Evolutionary conservation across 202 grass and related monocot species (phyloP).

Genomic region (Sporobolus alterniflorus): DNA sequence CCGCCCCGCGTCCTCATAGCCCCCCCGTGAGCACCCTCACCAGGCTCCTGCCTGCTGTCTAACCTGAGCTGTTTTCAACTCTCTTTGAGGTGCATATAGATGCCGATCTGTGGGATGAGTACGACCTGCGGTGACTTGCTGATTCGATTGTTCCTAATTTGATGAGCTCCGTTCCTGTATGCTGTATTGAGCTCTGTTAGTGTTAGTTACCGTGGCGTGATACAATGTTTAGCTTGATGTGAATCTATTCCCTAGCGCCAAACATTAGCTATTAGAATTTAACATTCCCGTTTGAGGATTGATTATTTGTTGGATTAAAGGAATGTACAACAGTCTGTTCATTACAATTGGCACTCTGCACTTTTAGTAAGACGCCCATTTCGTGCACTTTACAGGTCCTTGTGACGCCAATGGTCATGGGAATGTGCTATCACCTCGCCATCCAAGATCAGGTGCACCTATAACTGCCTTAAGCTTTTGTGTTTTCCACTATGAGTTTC

Average conservation of each 20-base stretch:
- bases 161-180: neutral
- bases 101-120: neutral
- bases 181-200: neutral
- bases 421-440: conserved; percentile 53
- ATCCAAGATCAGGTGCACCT: conserved; percentile 71
- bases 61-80: neutral
- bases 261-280: neutral
- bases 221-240: neutral
- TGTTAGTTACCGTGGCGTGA: neutral
- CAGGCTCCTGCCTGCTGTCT: neutral
- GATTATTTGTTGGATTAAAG: neutral
- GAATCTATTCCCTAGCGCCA: neutral
- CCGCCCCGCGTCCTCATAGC: conserved; percentile 48
- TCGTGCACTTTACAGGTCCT: conserved; percentile 33
- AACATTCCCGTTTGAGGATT: neutral
- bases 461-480: neutral
- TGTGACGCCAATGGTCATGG: conserved; percentile 37
- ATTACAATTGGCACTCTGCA: neutral
- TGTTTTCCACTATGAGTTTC: conserved; percentile 4
- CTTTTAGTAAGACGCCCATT: neutral
- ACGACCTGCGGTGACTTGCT: neutral
- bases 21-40: conserved; percentile 29
- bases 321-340: neutral
- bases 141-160: neutral
- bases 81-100: neutral